These are phyloP conservation scores for Gaertneriomyces semiglobifer DNA, from an alignment of 192 early-diverging fungal genomes.

Conservation along the genomic window DNA sequence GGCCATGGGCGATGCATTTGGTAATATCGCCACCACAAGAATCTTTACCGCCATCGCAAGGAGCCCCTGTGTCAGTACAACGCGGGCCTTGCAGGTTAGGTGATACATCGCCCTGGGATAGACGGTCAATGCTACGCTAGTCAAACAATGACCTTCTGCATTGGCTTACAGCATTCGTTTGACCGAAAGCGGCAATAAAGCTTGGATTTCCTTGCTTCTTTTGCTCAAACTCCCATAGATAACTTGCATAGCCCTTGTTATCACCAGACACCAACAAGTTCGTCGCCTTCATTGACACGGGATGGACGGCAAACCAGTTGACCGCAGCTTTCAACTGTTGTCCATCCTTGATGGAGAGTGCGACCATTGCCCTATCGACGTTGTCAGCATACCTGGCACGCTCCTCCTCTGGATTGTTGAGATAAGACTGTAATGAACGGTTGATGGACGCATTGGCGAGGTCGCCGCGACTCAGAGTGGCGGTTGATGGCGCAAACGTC, in stretches of 20 bases:
- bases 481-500: slow-evolving; percentile 25
- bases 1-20: slow-evolving; percentile 43
- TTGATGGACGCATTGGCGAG: slow-evolving; percentile 40
- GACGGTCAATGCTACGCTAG: neutral
- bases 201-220: slow-evolving; percentile 1
- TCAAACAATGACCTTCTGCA: slow-evolving; percentile 1
- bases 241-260: slow-evolving; percentile 50
- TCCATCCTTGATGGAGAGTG: slow-evolving; percentile 11
- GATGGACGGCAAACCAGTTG: slow-evolving; percentile 51
- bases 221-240: slow-evolving; percentile 39
- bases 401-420: slow-evolving; percentile 42
- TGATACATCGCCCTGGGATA: slow-evolving; percentile 40
- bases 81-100: slow-evolving; percentile 38
- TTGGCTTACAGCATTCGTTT: slow-evolving; percentile 39
- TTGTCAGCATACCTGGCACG: slow-evolving; percentile 37
- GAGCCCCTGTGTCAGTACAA: slow-evolving; percentile 42
- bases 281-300: slow-evolving; percentile 34
- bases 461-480: slow-evolving; percentile 21
- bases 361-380: slow-evolving; percentile 33
- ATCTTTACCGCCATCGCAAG: slow-evolving; percentile 42
- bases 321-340: slow-evolving; percentile 9
- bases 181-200: slow-evolving; percentile 49
- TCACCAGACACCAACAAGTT: slow-evolving; percentile 41
- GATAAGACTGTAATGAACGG: slow-evolving; percentile 38
- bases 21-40: slow-evolving; percentile 36